phyloP scores from a whole-genome alignment of 345 rosid genomes.

The Populus tremula region DNA sequence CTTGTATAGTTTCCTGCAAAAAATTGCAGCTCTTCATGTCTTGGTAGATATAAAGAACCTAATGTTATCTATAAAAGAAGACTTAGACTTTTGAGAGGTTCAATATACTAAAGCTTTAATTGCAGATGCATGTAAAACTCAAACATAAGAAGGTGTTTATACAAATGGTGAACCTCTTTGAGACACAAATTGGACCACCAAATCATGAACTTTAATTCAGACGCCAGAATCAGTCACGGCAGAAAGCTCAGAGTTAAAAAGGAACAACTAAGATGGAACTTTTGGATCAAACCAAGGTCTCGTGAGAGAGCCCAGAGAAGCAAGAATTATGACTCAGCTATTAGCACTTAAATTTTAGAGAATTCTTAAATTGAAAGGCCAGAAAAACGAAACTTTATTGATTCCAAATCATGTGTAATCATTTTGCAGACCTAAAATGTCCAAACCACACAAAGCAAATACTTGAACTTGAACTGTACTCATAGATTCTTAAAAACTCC shows the following conservation, averaged over 20 bases:
- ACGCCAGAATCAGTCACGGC: neutral
- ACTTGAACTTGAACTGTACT: neutral
- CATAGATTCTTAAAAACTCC: neutral
- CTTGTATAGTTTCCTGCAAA: slow-evolving; percentile 73
- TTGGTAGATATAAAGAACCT: neutral
- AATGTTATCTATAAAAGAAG: neutral
- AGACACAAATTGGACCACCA: neutral
- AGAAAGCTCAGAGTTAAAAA: neutral
- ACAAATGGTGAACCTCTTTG: neutral
- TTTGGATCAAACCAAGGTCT: neutral
- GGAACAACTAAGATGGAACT: neutral
- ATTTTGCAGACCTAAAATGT: neutral
- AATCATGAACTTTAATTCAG: slow-evolving; percentile 1
- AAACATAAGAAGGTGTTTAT: neutral
- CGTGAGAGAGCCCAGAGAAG: neutral
- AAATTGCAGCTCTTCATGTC: slow-evolving; percentile 3
- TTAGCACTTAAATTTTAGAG: neutral
- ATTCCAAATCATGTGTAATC: no score
- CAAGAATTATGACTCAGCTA: neutral
- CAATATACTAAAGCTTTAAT: neutral
- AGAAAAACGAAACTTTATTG: no score
- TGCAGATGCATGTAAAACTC: neutral
- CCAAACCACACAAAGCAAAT: neutral
- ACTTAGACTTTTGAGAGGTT: neutral
- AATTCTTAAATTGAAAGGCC: no score